Evolutionary conservation across 169 alveolate genomes (phyloP).

Genomic region (Plasmodium knowlesi): DNA sequence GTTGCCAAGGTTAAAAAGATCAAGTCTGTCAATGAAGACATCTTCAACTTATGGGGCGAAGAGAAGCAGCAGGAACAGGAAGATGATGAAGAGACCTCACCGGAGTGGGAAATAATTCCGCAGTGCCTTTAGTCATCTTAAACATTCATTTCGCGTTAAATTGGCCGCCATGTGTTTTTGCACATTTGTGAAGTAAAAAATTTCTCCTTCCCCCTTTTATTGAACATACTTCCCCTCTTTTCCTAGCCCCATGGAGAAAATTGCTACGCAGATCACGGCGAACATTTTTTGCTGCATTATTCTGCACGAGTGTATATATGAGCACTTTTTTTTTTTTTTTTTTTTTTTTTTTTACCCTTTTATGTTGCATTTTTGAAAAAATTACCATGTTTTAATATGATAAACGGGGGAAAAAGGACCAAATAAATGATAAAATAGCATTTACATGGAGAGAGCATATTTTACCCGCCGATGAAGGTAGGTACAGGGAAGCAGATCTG

Average conservation of each 20-base stretch:
- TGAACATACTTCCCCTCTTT: neutral
- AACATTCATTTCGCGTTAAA: neutral
- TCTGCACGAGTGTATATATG: neutral
- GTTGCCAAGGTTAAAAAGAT: slow-evolving; percentile 49
- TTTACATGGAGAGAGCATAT: neutral
- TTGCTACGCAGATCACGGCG: neutral
- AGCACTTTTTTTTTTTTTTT: neutral
- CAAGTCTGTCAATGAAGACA: slow-evolving; percentile 67
- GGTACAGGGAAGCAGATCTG: neutral
- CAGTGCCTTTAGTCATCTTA: slow-evolving; percentile 17
- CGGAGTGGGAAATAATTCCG: slow-evolving; percentile 73
- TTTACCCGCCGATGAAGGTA: neutral
- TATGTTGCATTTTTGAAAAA: neutral
- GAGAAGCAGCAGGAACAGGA: slow-evolving; percentile 7
- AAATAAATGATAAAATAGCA: neutral
- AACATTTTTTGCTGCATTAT: neutral
- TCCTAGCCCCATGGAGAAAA: neutral
- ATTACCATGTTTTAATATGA: neutral
- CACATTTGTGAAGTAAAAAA: neutral
- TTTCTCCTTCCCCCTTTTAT: neutral
- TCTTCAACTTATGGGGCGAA: slow-evolving; percentile 73
- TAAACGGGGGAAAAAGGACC: neutral
- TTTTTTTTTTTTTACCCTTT: neutral
- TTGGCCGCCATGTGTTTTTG: neutral
- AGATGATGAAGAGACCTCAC: slow-evolving; percentile 56